phyloP scores from a whole-genome alignment of 768 basidiomycete genomes.

The Brasilioporus rufonigricans region DNA sequence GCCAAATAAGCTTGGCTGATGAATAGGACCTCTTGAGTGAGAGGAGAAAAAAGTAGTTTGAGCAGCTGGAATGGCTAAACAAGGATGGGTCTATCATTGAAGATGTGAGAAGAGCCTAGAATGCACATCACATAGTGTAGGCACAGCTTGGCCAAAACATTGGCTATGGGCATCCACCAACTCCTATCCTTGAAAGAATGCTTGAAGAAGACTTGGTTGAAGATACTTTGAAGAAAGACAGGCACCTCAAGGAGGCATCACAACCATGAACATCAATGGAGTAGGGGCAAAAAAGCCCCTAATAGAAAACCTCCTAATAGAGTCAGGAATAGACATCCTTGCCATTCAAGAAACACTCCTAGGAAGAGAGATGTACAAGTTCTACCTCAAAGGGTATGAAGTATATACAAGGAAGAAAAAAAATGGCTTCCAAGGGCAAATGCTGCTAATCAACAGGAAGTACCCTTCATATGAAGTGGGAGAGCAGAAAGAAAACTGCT shows the following conservation, averaged over 20 bases:
- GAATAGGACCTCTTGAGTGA: background rate
- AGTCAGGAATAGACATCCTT: background rate
- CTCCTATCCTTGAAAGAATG: background rate
- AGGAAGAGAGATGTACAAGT: background rate
- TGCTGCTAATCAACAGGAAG: background rate
- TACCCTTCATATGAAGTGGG: background rate
- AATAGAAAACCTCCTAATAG: background rate
- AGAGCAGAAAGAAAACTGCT: background rate
- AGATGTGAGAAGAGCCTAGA: background rate
- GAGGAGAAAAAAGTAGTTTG: background rate
- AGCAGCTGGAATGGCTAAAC: background rate
- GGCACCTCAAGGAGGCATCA: background rate
- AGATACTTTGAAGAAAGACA: no score
- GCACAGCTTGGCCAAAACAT: background rate
- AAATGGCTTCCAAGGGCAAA: background rate
- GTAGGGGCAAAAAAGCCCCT: background rate
- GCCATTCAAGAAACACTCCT: background rate
- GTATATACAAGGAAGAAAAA: background rate
- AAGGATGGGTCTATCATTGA: background rate
- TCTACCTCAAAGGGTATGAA: background rate
- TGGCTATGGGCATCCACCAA: background rate
- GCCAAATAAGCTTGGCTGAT: accelerated
- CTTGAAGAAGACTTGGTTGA: background rate
- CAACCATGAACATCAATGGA: background rate
- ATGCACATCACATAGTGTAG: background rate